Evolutionary conservation across 148 eudicot genomes (phyloP), one percentile per base, ranked within the genome.

Genomic region (Amaranthus cruentus): DNA sequence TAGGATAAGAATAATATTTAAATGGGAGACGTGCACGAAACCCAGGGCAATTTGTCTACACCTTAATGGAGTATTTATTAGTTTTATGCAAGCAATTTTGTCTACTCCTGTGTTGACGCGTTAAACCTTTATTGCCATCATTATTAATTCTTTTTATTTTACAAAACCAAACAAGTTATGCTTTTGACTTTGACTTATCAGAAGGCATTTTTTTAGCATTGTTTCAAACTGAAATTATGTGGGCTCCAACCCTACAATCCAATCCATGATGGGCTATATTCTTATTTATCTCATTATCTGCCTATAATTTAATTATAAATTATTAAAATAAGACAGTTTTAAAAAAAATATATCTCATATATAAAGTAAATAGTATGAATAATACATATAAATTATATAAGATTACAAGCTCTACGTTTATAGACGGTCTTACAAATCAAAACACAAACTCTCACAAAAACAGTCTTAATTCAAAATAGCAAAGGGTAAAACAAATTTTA

Each of bases 31-130:
- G 86, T 84, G 81, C 87, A 84, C 89, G 81, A 81, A 83, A 9
- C 13, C 84, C 55, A 84, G 86, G 82, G 77, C 4, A 86, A 88
- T 83, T 84, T 84, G 87, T 86, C 87, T 62, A 63, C 58, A 77
- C 76, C 57, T 64, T 46, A 68, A 58, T 70, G 62, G 74, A 67
- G 28, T 71, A 71, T 69, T 55, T 28, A 60, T 59, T 69, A 75
- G 54, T 79, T 69, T 79, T 3, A 58, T 66, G 69, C 66, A 55
- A 73, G 28, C 55, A 63, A 61, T 18, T 83, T 83, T 85, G 85
- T 83, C 84, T 74, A 51, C 70, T 71, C 62, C 73, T 81, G 85
- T 86, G 78, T 86, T 86, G 87, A 84, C 89, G 87, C 85, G 85
- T 82, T 81, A 78, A 75, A 67, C 44, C 70, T 52, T 69, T 57